Evolutionary conservation across 108 stramenopile genomes (phyloP), one percentile per base, ranked within the genome.

Genomic region (Discostella stelligeroides): DNA sequence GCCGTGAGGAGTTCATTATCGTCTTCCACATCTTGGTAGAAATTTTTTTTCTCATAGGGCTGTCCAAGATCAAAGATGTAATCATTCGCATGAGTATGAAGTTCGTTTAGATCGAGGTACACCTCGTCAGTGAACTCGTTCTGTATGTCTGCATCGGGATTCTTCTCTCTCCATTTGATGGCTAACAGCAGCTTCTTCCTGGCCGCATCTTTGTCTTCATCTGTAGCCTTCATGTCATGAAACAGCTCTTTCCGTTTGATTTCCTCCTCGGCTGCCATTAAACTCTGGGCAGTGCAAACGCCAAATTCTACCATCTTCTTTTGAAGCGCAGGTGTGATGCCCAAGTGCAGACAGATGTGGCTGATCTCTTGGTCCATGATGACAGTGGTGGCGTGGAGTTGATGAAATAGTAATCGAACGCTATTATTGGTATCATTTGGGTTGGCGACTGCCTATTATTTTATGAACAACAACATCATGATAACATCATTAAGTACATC

Each of bases 11-110:
- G 57, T 27, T 47, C 21, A 13, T 34, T 15, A 21, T 41, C 37
- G 28, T 49, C 20, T 39, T 48, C 24, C 34, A 60, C 14, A 20
- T 60, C 48, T 25, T 45, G 39, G 41, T 23, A 45, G n/a, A 66
- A 17, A 51, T 38, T 14, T 11, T 21, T 17, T 50, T 37, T 9
- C 15, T 17, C 10, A 58, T 60, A 50, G 14, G 69, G 47, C 29
- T 49, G 24, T 14, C 69, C 69, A 7, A 70, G 59, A 9, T 34
- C 47, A 30, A 23, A 28, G 25, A 70, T 70, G 46, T 70, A 51
- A 13, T 62, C 60, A 15, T 56, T 28, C 23, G 25, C 55, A 56
- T 28, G 29, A 4, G 9, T 8, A 15, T 6, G 11, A 30, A 11
- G 11, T 56, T 7, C 12, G 4, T 9, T 2, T 27, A 28, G 13